Percentiles rank a stretch among this genome's conserved stretches.
Conservation (phyloP, 2,329 filamentous ascomycete species). For the Drechslerella dactyloides region DNA sequence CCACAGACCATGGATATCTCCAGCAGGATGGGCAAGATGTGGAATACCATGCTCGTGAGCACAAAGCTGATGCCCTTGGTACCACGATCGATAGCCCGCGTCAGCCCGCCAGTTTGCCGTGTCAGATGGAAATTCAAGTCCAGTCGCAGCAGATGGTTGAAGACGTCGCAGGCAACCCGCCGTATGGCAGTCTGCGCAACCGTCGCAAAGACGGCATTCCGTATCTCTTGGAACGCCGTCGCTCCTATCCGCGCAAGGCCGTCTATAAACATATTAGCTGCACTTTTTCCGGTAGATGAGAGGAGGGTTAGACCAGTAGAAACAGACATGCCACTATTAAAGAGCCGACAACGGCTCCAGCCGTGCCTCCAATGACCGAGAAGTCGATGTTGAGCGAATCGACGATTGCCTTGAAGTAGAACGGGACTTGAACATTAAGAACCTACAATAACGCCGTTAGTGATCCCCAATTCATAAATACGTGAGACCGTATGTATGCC, state of each 20-base stretch:
- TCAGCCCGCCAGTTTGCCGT: slow-evolving; percentile 92
- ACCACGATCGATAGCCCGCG: slow-evolving; percentile 90
- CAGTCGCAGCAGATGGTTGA: slow-evolving; percentile 83
- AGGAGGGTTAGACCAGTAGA: slow-evolving; percentile 1
- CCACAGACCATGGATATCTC: slow-evolving; percentile 96
- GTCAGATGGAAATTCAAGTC: slow-evolving; percentile 93
- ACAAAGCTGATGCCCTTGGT: slow-evolving; percentile 99
- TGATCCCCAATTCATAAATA: slow-evolving; percentile 45
- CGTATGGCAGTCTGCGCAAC: slow-evolving; percentile 97
- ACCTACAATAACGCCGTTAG: slow-evolving; percentile 60
- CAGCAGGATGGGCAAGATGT: slow-evolving; percentile 88
- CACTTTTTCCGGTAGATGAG: slow-evolving; percentile 8
- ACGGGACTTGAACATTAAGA: slow-evolving; percentile 95
- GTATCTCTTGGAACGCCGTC: slow-evolving; percentile 86
- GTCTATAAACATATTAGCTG: slow-evolving; percentile 61
- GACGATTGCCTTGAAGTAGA: slow-evolving; percentile 98
- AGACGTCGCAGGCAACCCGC: slow-evolving; percentile 87
- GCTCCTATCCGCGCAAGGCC: slow-evolving; percentile 86
- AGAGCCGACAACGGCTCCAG: slow-evolving; percentile 83
- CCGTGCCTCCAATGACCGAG: slow-evolving; percentile 82
- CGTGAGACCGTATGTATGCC: not conserved
- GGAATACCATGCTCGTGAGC: slow-evolving; percentile 97
- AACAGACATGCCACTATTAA: slow-evolving; percentile 83
- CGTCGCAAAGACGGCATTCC: slow-evolving; percentile 95
- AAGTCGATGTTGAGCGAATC: slow-evolving; percentile 98